These are phyloP conservation scores for Gliomastix tumulicola DNA, from an alignment of 2,329 filamentous ascomycete species.

Conservation along the genomic window DNA sequence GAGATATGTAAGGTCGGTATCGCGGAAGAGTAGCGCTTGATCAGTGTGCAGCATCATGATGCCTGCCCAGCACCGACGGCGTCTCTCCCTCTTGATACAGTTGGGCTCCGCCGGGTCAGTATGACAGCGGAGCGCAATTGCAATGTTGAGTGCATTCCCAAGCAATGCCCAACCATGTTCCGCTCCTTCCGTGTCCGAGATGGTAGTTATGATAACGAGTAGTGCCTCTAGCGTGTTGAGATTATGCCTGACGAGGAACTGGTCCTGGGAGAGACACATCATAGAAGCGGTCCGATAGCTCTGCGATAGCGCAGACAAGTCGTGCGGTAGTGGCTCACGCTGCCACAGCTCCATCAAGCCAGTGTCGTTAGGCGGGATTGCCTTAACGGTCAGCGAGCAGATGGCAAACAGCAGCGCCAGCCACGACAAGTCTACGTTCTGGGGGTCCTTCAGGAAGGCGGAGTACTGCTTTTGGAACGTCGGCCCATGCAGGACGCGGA, in stretches of 20 bases:
- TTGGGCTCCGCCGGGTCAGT: not conserved
- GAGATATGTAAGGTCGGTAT: slow-evolving; percentile 7
- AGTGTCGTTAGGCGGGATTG: slow-evolving; percentile 5
- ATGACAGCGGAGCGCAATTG: slow-evolving; percentile 8
- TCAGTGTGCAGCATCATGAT: slow-evolving; percentile 9
- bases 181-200: slow-evolving; percentile 6
- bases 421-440: slow-evolving; percentile 6
- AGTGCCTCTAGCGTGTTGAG: slow-evolving; percentile 9
- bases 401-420: slow-evolving; percentile 10
- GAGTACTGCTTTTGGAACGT: slow-evolving; percentile 10
- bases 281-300: slow-evolving; percentile 5
- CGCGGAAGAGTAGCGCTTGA: slow-evolving; percentile 9
- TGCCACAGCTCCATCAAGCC: slow-evolving; percentile 5
- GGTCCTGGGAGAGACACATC: slow-evolving; percentile 7
- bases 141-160: slow-evolving; percentile 6
- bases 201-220: slow-evolving; percentile 6
- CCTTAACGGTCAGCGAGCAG: slow-evolving; percentile 7
- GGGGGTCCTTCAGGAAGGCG: slow-evolving; percentile 4
- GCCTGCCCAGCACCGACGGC: slow-evolving; percentile 11
- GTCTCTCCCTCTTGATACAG: slow-evolving; percentile 7
- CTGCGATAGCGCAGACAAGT: not conserved
- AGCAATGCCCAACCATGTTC: slow-evolving; percentile 10
- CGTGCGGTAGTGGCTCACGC: not conserved
- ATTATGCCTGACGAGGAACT: slow-evolving; percentile 8
- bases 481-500: slow-evolving; percentile 9